These are phyloP conservation scores for Alternaria alternata DNA, from an alignment of 2,329 filamentous ascomycete species.

Conservation along the genomic window DNA sequence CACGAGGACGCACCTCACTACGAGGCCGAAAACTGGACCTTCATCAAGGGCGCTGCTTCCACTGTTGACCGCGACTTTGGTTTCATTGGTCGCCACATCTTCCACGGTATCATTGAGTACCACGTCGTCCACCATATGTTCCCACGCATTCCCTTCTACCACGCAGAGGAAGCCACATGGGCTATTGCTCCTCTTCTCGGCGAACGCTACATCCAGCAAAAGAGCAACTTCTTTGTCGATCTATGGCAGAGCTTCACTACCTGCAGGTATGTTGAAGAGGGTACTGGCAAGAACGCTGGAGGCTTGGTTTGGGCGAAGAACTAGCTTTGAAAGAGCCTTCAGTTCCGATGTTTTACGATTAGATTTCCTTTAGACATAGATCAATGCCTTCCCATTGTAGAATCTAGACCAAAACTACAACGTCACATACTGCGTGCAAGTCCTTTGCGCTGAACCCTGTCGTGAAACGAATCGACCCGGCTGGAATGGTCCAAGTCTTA, in stretches of 20 bases:
- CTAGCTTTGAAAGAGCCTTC: background rate
- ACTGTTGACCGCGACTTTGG: slow-evolving; percentile 72
- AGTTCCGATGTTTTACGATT: background rate
- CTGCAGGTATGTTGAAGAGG: slow-evolving; percentile 35
- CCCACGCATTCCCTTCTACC: slow-evolving; percentile 50
- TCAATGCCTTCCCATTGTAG: background rate
- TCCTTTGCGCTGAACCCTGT: background rate
- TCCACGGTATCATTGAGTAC: slow-evolving; percentile 71
- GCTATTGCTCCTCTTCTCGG: slow-evolving; percentile 36
- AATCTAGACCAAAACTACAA: background rate
- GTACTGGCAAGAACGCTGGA: slow-evolving; percentile 23
- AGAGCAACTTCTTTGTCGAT: slow-evolving; percentile 29
- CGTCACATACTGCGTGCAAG: background rate
- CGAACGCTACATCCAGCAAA: slow-evolving; percentile 34
- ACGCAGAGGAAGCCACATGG: slow-evolving; percentile 37
- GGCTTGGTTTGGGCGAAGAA: slow-evolving; percentile 25
- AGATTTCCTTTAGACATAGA: background rate
- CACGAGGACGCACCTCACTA: slow-evolving; percentile 67
- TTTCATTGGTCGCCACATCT: slow-evolving; percentile 70
- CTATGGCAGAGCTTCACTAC: slow-evolving; percentile 34
- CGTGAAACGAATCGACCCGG: background rate
- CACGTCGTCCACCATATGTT: slow-evolving; percentile 72
- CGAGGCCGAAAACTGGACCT: slow-evolving; percentile 67
- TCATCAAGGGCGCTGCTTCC: slow-evolving; percentile 67
- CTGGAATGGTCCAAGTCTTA: background rate